A percentile compares a stretch with the other conserved stretches of the same genome.
Conservation (phyloP, 257 asterid genomes). For the Eucommia ulmoides region DNA sequence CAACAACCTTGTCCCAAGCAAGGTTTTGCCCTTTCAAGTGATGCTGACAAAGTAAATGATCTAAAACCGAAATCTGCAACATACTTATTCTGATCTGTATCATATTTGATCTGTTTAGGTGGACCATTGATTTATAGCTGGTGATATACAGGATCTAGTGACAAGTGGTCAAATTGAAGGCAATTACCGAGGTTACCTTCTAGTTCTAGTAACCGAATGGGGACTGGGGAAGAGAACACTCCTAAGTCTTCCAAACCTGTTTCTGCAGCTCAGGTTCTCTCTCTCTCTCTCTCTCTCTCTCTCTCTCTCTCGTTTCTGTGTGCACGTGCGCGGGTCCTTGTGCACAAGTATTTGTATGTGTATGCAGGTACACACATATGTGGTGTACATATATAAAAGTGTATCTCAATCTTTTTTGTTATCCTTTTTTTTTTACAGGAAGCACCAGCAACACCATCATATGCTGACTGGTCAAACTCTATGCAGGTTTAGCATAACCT, state of each 20-base stretch:
- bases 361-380: too few species aligned
- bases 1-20: too few species aligned
- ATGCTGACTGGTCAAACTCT: slow-evolving; percentile 85
- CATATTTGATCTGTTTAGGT: too few species aligned
- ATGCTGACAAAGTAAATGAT: too few species aligned
- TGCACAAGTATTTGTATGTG: not conserved
- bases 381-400: not conserved
- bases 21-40: too few species aligned
- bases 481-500: slow-evolving; percentile 49
- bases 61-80: too few species aligned
- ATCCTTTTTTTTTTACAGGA: slow-evolving; percentile 43
- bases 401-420: slow-evolving; percentile 1
- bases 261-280: slow-evolving; percentile 45
- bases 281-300: not conserved
- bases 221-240: slow-evolving; percentile 63
- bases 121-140: too few species aligned
- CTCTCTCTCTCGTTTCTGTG: not conserved
- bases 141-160: too few species aligned
- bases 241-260: slow-evolving; percentile 62
- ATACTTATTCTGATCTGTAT: too few species aligned
- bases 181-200: too few species aligned
- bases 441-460: slow-evolving; percentile 45
- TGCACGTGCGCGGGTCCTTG: not conserved
- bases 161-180: too few species aligned
- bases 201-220: too few species aligned